Percentiles rank a stretch among this genome's conserved stretches.
Evolutionary conservation across 129 eudicot genomes (phyloP).

Genomic region (Flaveria bidentis): DNA sequence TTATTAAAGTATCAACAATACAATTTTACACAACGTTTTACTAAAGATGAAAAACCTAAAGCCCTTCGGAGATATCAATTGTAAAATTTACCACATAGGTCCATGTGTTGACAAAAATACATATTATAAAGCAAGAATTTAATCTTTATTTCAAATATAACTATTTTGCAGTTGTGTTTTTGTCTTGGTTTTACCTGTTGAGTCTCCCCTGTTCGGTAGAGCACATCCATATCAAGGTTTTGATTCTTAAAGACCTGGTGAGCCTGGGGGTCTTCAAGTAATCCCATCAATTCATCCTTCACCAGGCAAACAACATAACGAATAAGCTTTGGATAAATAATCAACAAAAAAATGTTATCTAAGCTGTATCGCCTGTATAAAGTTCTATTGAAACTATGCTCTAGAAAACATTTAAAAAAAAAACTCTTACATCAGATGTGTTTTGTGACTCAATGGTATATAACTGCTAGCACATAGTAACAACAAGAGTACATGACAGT

Average conservation of each 20-base stretch:
- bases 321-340: constrained; percentile 2
- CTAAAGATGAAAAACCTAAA: neutral
- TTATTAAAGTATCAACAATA: constrained; percentile 10
- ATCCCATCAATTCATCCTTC: constrained; percentile 93
- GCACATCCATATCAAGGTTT: constrained; percentile 67
- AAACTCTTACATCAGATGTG: neutral
- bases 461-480: neutral
- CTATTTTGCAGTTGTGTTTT: neutral
- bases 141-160: constrained; percentile 1
- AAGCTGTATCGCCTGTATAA: neutral
- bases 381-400: neutral
- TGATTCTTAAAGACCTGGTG: constrained; percentile 62
- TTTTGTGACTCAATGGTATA: neutral
- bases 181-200: constrained; percentile 52
- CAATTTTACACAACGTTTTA: neutral
- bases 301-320: constrained; percentile 17
- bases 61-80: neutral
- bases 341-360: neutral
- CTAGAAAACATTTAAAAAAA: neutral
- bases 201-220: constrained; percentile 87
- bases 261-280: constrained; percentile 55
- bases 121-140: constrained; percentile 2
- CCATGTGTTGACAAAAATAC: neutral
- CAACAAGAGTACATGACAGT: neutral
- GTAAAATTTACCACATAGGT: neutral